Base-by-base conservation (phyloP, 2,329 filamentous ascomycete genomes). In the Dactylonectria estremocensis region DNA sequence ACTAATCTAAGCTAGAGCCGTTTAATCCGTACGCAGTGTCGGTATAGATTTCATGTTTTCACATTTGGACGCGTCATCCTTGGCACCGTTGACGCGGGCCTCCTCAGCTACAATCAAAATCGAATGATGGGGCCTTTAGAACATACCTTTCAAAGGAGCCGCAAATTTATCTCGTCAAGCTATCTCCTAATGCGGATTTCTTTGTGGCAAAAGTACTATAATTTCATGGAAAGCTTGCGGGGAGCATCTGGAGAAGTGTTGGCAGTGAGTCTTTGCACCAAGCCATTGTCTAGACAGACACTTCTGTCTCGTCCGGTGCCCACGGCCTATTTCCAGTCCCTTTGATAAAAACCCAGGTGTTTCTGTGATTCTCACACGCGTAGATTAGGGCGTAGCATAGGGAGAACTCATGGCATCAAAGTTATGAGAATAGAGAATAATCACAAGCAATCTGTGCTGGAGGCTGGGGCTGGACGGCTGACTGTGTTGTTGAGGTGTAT, bases 401-500 rank as follows among this genome's bases (percentile, higher is more conserved):
- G 16, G 5, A 35, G 6, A 11, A 35, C 10, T 11, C 31, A 35
- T 5, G 11, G 31, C 31, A 5, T 35, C 31, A 11, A 35, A 35
- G 5, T 35, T n/a, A n/a, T n/a, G n/a, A n/a, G n/a, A n/a, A n/a
- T n/a, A n/a, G n/a, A n/a, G n/a, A n/a, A n/a, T n/a, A n/a, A 35
- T 35, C 70, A 31, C 28, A 60, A 60, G 20, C 43, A 18, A 40
- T 60, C 57, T 1, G 57, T 60, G 1, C 57, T 60, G 40, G 50
- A 60, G 45, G 43, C 24, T n/a, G 24, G 40, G 4, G 43, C 57
- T 35, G 81, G 81, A 48, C 78, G 81, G 3, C 83, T 85, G 0
- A 76, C 80, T 2, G 85, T 90, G 85, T 88, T 7, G 86, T 90
- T 52, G 88, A 90, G 76, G 84, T 86, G 1, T 89, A 86, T 74